Conservation (phyloP, 2,329 filamentous ascomycete genomes). For the Chalaropsis ovoidea region DNA sequence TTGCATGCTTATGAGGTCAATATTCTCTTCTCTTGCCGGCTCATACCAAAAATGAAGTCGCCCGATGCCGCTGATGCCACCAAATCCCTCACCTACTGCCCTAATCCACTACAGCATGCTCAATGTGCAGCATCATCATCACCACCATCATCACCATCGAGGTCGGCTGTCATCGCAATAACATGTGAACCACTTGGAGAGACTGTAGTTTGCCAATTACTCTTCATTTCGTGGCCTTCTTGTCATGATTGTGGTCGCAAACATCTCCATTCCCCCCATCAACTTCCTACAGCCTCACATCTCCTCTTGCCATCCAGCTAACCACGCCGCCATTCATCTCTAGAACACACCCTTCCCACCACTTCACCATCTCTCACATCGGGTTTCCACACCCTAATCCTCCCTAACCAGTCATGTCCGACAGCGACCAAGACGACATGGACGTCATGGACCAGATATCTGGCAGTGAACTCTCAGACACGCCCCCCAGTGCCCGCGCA, state of each 20-base stretch:
- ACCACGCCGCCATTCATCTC: constrained; percentile 15
- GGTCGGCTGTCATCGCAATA: constrained; percentile 20
- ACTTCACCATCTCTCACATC: constrained; percentile 6
- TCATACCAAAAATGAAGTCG: constrained; percentile 12
- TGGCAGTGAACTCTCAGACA: constrained; percentile 69
- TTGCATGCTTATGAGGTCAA: background rate
- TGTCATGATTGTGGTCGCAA: constrained; percentile 19
- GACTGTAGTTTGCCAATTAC: constrained; percentile 7
- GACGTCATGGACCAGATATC: constrained; percentile 38
- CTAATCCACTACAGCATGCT: background rate
- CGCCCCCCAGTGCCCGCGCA: constrained; percentile 45
- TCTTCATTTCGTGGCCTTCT: background rate
- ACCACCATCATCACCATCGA: constrained; percentile 7
- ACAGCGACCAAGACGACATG: constrained; percentile 25
- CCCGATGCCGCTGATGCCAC: constrained; percentile 15
- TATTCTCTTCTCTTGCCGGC: background rate
- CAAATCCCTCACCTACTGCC: constrained; percentile 1
- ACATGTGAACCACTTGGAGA: constrained; percentile 2
- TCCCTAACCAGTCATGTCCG: constrained; percentile 19
- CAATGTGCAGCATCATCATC: background rate
- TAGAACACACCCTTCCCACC: background rate
- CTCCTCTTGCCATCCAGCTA: constrained; percentile 4
- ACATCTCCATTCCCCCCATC: background rate
- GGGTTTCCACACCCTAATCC: constrained; percentile 8
- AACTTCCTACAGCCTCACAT: background rate